Conservation (phyloP, 192 early-diverging fungal species). For the Backusella tuberculispora region DNA sequence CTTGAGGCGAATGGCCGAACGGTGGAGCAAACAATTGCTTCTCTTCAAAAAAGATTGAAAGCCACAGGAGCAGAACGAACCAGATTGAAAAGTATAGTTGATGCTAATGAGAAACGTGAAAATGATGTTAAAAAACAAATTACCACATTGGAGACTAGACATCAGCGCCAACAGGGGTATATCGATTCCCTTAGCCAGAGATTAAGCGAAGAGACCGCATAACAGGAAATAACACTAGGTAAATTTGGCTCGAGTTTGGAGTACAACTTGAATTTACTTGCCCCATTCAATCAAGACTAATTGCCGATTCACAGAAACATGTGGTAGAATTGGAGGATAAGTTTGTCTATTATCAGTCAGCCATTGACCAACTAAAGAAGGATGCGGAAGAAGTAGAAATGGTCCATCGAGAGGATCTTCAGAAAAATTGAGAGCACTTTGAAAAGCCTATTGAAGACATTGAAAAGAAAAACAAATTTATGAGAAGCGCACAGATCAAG, state of each 20-base stretch:
- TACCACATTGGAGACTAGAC: neutral
- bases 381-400: neutral
- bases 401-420: neutral
- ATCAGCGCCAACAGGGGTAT: neutral
- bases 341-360: neutral
- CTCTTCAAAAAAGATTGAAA: neutral
- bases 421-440: neutral
- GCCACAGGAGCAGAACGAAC: neutral
- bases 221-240: neutral
- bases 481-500: neutral
- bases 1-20: neutral
- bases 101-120: neutral
- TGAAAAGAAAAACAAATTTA: neutral
- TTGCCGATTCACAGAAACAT: neutral
- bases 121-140: neutral
- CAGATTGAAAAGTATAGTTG: neutral
- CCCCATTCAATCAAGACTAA: neutral
- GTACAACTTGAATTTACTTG: neutral
- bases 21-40: neutral
- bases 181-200: neutral
- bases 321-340: neutral
- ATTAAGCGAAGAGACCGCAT: neutral
- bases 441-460: neutral
- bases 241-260: neutral
- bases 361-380: neutral